Base-by-base conservation (phyloP, 2,329 filamentous ascomycete genomes). In the Fusarium napiforme region DNA sequence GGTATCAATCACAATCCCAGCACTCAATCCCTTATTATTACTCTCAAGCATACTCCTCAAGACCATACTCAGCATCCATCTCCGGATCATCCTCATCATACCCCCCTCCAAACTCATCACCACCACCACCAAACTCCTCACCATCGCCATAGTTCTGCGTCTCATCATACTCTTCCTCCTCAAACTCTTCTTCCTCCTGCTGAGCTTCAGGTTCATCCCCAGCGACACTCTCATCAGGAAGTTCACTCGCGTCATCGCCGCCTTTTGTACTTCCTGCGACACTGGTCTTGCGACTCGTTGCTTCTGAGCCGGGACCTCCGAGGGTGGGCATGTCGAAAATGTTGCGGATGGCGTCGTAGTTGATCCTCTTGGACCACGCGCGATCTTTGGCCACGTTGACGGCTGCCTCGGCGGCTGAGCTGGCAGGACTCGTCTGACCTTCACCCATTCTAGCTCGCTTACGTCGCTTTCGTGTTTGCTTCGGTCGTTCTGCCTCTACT, bases 351-450 rank as follows among this genome's bases (percentile, higher is more conserved):
- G 87, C 88, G 60, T 89, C 87, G 80, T 94, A 94, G 75, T 94
- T 93, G 79, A 95, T 93, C 78, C 93, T 91, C 81, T 91, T 93
- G 71, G 91, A 93, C 82, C 91, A 92, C 1, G 88, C 88, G 50
- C 92, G 86, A 63, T 90, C 88, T 80, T 92, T 91, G 79, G 93
- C 85, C 74, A 92, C 91, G 63, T 89, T 88, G 69, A 89, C 86
- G 19, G 91, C 91, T 4, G 92, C 92, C 79, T 94, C 92, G 6
- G 88, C 91, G 0, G 93, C 90, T 3, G 89, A 91, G 34, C 87
- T 90, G 21, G 92, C 92, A 0, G 91, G 90, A 30, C 88, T 90
- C 21, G 88, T 87, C 78, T 92, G 89, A 15, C 90, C 90, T 75
- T 92, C 91, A 30, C 90, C 89, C 77, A 91, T 91, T 23, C 89